These are phyloP conservation scores for Clarireedia monteithiana DNA, from an alignment of 2,329 filamentous ascomycete species.

Conservation along the genomic window DNA sequence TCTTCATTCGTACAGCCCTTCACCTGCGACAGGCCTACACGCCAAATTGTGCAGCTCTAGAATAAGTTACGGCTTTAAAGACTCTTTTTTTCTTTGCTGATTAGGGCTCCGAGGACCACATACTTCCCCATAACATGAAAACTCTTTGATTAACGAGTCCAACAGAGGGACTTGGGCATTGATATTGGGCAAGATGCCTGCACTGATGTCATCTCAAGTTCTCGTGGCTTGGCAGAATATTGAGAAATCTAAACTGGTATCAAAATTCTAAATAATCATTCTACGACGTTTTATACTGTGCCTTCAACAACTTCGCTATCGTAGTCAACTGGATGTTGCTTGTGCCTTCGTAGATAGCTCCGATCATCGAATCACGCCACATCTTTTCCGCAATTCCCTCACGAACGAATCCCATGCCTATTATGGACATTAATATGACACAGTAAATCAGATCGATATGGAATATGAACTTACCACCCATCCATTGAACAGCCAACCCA, in stretches of 20 bases:
- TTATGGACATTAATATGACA: background rate
- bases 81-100: background rate
- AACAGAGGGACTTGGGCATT: background rate
- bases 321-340: slow-evolving; percentile 68
- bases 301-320: slow-evolving; percentile 63
- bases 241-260: slow-evolving; percentile 5
- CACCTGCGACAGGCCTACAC: background rate
- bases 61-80: background rate
- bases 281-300: slow-evolving; percentile 52
- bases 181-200: background rate
- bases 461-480: slow-evolving; percentile 57
- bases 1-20: background rate
- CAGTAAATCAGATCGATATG: background rate
- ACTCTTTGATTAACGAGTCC: background rate
- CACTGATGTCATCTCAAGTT: slow-evolving; percentile 6
- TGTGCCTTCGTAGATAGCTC: slow-evolving; percentile 92
- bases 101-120: background rate
- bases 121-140: background rate
- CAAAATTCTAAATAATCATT: background rate
- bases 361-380: slow-evolving; percentile 97
- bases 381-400: slow-evolving; percentile 98
- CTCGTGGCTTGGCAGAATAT: slow-evolving; percentile 10
- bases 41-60: background rate
- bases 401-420: slow-evolving; percentile 83
- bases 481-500: slow-evolving; percentile 90